Percentiles rank a stretch among this genome's conserved stretches.
These are phyloP conservation scores for Tetrapisispora fleetii DNA, from an alignment of 805 yeast species.

Conservation along the genomic window DNA sequence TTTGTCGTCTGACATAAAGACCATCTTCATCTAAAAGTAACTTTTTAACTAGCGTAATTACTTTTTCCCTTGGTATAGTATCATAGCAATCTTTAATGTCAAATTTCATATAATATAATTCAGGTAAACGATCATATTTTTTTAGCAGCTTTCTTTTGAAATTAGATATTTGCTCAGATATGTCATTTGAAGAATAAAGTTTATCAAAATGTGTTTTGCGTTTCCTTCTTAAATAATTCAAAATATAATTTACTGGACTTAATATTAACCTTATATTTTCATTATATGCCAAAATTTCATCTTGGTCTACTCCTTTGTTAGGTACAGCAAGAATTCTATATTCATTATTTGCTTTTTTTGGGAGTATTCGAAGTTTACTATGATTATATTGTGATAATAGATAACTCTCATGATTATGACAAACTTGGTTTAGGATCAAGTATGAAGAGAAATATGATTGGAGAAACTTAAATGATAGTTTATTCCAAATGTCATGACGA, in stretches of 20 bases:
- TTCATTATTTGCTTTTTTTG: slow-evolving; percentile 41
- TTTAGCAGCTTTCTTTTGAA: slow-evolving; percentile 29
- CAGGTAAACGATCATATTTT: slow-evolving; percentile 23
- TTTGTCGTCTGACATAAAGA: slow-evolving; percentile 23
- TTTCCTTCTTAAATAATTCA: slow-evolving; percentile 27
- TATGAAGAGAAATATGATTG: slow-evolving; percentile 33
- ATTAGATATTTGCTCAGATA: slow-evolving; percentile 30
- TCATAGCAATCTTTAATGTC: slow-evolving; percentile 77
- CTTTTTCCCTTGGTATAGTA: slow-evolving; percentile 42
- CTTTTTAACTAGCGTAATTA: slow-evolving; percentile 28
- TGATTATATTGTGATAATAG: slow-evolving; percentile 17
- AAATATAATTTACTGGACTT: slow-evolving; percentile 35
- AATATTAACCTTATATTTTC: slow-evolving; percentile 32
- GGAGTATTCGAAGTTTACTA: slow-evolving; percentile 44
- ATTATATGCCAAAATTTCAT: slow-evolving; percentile 28
- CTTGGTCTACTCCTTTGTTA: slow-evolving; percentile 26
- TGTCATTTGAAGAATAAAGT: slow-evolving; percentile 36
- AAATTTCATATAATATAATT: slow-evolving; percentile 49
- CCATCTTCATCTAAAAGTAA: slow-evolving; percentile 12
- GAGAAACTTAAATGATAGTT: slow-evolving; percentile 34
- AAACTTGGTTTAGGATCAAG: slow-evolving; percentile 20
- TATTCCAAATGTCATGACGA: slow-evolving; percentile 50
- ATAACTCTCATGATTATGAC: slow-evolving; percentile 17
- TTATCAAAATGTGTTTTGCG: slow-evolving; percentile 24
- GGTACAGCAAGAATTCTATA: slow-evolving; percentile 58